Percentiles rank a stretch among this genome's conserved stretches.
Conservation (phyloP, 2,329 filamentous ascomycete genomes). For the Trematosphaeria pertusa region DNA sequence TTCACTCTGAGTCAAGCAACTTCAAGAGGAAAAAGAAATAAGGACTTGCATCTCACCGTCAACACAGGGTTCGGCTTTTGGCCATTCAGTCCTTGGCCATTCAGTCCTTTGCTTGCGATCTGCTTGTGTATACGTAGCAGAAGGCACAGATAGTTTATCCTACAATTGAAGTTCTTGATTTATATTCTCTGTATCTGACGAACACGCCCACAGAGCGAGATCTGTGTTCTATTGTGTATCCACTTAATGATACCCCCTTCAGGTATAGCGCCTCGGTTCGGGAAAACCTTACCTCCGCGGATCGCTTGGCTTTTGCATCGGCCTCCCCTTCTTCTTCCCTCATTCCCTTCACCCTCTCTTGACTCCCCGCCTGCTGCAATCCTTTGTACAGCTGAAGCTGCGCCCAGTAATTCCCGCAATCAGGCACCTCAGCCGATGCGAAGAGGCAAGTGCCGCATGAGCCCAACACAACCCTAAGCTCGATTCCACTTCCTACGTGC, state of each 20-base stretch:
- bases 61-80: slow-evolving; percentile 2
- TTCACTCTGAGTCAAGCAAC: slow-evolving; percentile 8
- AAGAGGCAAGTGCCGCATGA: background rate
- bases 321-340: no score
- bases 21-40: slow-evolving; percentile 9
- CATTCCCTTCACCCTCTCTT: background rate
- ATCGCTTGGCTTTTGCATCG: no score
- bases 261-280: background rate
- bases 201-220: background rate
- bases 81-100: slow-evolving; percentile 1
- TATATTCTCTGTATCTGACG: background rate
- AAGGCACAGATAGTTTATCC: slow-evolving; percentile 5
- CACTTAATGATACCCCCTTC: background rate
- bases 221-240: background rate
- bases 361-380: background rate
- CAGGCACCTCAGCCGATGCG: background rate
- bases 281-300: no score
- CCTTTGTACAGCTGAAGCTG: background rate
- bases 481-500: background rate
- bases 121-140: slow-evolving; percentile 2
- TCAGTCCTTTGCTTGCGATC: slow-evolving; percentile 5
- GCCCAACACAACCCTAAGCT: background rate
- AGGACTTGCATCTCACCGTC: background rate
- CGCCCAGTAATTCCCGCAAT: background rate
- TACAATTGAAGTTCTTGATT: slow-evolving; percentile 7